Conservation (phyloP, 495 filamentous ascomycete species). For the Polyplosphaeria fusca region DNA sequence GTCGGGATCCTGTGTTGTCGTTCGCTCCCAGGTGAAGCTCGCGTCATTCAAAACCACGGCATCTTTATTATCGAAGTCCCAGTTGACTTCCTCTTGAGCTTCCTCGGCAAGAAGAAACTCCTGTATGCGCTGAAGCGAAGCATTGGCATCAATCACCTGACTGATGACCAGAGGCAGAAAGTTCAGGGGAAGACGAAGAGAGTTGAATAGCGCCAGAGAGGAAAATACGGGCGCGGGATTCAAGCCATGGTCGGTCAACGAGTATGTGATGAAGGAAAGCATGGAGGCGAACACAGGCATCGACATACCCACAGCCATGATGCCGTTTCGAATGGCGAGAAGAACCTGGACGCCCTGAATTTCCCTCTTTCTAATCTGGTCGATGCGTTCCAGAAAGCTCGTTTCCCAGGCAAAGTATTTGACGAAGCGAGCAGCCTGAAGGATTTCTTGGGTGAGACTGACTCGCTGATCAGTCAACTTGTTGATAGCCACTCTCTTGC, state of each 20-base stretch:
- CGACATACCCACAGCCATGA: slow-evolving; percentile 69
- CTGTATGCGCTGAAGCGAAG: slow-evolving; percentile 77
- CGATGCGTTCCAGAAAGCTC: slow-evolving; percentile 74
- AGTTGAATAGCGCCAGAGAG: slow-evolving; percentile 89
- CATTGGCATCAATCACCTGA: slow-evolving; percentile 83
- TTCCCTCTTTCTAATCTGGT: slow-evolving; percentile 67
- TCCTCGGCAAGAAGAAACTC: slow-evolving; percentile 86
- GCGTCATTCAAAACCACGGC: slow-evolving; percentile 72
- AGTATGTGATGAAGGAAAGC: slow-evolving; percentile 91
- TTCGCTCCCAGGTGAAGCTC: slow-evolving; percentile 90
- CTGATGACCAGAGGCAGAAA: slow-evolving; percentile 84
- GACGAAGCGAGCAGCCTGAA: slow-evolving; percentile 87
- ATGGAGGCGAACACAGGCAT: slow-evolving; percentile 91
- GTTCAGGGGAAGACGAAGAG: slow-evolving; percentile 83
- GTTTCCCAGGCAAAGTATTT: slow-evolving; percentile 96
- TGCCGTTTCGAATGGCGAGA: slow-evolving; percentile 75
- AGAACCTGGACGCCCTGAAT: slow-evolving; percentile 76
- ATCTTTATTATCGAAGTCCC: slow-evolving; percentile 58
- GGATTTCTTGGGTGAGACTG: slow-evolving; percentile 85
- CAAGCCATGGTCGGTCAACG: slow-evolving; percentile 67
- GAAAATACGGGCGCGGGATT: slow-evolving; percentile 82
- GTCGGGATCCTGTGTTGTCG: slow-evolving; percentile 59
- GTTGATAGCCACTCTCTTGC: slow-evolving; percentile 72
- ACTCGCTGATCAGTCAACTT: slow-evolving; percentile 90
- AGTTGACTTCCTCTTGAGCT: slow-evolving; percentile 66